Percentiles rank a stretch among this genome's conserved stretches.
Conservation (phyloP, 345 rosid genomes). For the Aethionema arabicum region DNA sequence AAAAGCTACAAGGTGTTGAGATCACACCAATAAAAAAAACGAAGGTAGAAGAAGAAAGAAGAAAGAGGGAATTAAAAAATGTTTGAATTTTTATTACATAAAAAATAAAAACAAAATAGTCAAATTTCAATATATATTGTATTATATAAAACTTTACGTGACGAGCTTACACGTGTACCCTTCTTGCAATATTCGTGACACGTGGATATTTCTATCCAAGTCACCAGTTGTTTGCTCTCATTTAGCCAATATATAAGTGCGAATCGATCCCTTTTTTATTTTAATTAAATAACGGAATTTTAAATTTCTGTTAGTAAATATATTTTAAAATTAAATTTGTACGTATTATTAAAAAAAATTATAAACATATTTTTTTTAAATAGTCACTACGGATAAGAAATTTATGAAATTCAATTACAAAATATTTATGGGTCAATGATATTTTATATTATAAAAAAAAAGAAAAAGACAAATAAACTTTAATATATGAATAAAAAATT, state of each 20-base stretch:
- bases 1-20: conserved; percentile 18
- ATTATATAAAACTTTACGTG: conserved; percentile 7
- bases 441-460: no score
- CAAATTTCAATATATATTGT: not conserved
- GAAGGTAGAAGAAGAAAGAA: conserved; percentile 9
- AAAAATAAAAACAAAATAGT: conserved; percentile 9
- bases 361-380: no score
- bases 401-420: no score
- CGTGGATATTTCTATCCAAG: conserved; percentile 17
- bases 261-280: not conserved
- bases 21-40: conserved; percentile 1
- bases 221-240: not conserved
- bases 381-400: no score
- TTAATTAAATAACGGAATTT: no score
- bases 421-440: no score
- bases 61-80: conserved; percentile 12
- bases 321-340: no score
- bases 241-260: no score
- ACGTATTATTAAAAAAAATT: no score
- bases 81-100: conserved; percentile 10
- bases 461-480: no score
- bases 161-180: conserved; percentile 21
- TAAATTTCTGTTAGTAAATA: no score
- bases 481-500: no score
- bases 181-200: conserved; percentile 4